Evolutionary conservation across 768 basidiomycete genomes (phyloP), one percentile per base, ranked within the genome.

Genomic region (Auriculariales sp.): DNA sequence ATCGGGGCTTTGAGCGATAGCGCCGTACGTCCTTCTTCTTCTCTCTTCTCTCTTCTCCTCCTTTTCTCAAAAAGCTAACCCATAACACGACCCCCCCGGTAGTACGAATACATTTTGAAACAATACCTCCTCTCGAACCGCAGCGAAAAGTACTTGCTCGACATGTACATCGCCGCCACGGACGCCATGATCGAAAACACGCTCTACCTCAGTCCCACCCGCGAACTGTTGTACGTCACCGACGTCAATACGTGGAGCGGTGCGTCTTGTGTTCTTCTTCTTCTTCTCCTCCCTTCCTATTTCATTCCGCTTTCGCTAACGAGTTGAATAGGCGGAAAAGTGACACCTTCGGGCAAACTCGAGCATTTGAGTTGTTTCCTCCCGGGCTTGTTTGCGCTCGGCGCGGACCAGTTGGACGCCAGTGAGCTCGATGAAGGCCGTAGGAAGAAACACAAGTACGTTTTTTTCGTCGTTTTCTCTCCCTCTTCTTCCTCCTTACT

Each of bases 21-120:
- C 24, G 48, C 52, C 14, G 52, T 53, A 25, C 19, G 52, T 53
- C 7, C 45, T n/a, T 46, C 10, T 4, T 27, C 33, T n/a, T n/a
- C 11, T 39, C n/a, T 24, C 24, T 24, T 12, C n/a, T 47, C 12
- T 31, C 28, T 14, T 22, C 2, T 44, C 12, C 10, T 10, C n/a
- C n/a, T n/a, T n/a, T n/a, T 12, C 50, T 15, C 19, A 17, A n/a
- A 10, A 14, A n/a, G 14, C 10, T 42, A 27, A 19, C 4, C 33
- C 14, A 17, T 51, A 9, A 46, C 46, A 17, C 28, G 9, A 28
- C 28, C 14, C 15, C 27, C 27, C 19, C 14, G 12, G 15, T 46
- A 58, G 55, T 59, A 58, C 48, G 58, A 59, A 46, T 59, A 59
- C 46, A 44, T 59, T n/a, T 34, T 59, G 22, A 59, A 59, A 45